These are phyloP conservation scores for Passiflora organensis DNA, from an alignment of 345 rosid species.

Conservation along the genomic window DNA sequence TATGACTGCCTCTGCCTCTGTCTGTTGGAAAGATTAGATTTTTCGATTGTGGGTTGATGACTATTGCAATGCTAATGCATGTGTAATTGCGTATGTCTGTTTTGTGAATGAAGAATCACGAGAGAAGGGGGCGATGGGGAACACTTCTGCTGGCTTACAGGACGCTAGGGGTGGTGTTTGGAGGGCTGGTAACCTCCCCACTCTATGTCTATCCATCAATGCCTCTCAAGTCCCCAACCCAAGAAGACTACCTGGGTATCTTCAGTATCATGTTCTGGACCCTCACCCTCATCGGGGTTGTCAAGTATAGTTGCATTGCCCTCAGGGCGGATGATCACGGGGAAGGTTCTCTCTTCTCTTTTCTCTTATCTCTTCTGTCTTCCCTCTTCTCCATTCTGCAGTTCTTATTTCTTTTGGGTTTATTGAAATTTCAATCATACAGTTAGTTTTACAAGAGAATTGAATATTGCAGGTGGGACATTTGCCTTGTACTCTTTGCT, in stretches of 20 bases:
- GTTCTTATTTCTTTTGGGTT: too few species aligned
- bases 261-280: constrained; percentile 69
- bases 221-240: constrained; percentile 52
- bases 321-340: constrained; percentile 67
- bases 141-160: constrained; percentile 40
- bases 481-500: constrained; percentile 80
- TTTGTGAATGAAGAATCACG: too few species aligned
- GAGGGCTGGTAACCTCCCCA: constrained; percentile 73
- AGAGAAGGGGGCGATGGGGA: constrained; percentile 34
- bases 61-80: too few species aligned
- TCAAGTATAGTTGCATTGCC: constrained; percentile 47
- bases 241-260: constrained; percentile 58
- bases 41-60: too few species aligned
- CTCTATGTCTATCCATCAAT: constrained; percentile 61
- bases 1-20: too few species aligned
- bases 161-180: constrained; percentile 68
- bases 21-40: too few species aligned
- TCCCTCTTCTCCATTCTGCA: not conserved
- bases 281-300: constrained; percentile 54
- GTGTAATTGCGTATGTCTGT: too few species aligned
- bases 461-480: constrained; percentile 63
- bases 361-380: not conserved
- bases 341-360: constrained; percentile 38
- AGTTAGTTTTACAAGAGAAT: too few species aligned
- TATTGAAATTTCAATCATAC: too few species aligned